Conservation (phyloP, 257 asterid genomes). For the Rhazya stricta region DNA sequence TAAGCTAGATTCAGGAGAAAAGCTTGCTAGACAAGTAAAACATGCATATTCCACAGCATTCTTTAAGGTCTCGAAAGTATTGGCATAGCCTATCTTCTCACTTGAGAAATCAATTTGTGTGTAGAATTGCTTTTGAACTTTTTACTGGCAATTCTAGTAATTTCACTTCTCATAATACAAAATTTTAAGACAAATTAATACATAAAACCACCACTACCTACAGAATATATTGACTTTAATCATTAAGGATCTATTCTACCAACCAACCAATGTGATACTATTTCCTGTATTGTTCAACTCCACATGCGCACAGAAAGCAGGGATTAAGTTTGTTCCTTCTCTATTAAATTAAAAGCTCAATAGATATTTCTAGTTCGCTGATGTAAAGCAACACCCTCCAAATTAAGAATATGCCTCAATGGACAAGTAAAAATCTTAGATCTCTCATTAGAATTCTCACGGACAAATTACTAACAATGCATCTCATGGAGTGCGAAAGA, state of each 20-base stretch:
- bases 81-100: not conserved
- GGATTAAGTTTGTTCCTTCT: not conserved
- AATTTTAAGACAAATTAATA: no score
- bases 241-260: not conserved
- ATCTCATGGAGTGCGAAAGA: not conserved
- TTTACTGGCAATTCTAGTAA: not conserved
- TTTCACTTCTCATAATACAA: not conserved
- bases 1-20: not conserved
- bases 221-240: not conserved
- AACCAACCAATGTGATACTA: not conserved
- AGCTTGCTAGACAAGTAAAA: not conserved
- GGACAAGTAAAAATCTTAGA: constrained; percentile 4
- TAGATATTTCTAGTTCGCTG: not conserved
- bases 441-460: not conserved
- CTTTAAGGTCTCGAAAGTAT: no score
- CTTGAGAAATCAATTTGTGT: not conserved
- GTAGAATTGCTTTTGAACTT: no score
- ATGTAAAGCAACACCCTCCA: not conserved
- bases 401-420: not conserved
- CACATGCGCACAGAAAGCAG: not conserved
- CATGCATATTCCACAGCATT: not conserved
- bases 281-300: not conserved
- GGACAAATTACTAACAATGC: not conserved
- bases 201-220: not conserved
- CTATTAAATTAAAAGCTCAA: not conserved